Evolutionary conservation across 192 early-diverging fungal genomes (phyloP).

Genomic region (Backusella macrospora): DNA sequence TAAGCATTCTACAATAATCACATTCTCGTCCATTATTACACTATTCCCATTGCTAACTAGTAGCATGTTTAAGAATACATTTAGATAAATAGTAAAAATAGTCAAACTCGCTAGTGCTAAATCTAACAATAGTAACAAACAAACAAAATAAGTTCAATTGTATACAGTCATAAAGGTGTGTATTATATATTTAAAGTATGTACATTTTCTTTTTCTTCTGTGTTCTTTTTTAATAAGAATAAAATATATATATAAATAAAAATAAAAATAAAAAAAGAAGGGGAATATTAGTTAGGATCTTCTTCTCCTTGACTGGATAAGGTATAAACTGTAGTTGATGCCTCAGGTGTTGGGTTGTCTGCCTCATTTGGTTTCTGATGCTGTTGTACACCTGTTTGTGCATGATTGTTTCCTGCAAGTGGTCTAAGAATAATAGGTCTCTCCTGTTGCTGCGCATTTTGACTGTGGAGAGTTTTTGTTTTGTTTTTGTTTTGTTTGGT

Average conservation of each 20-base stretch:
- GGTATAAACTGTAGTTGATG: neutral
- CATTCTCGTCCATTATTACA: neutral
- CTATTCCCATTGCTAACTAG: neutral
- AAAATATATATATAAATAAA: neutral
- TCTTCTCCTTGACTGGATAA: neutral
- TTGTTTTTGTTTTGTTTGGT: neutral
- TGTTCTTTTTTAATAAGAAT: neutral
- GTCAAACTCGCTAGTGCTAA: neutral
- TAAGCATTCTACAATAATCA: too few species aligned
- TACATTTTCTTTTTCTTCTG: neutral
- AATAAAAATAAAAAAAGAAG: neutral
- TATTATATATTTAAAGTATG: neutral
- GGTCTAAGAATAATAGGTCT: conserved; percentile 7
- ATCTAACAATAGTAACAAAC: conserved; percentile 7
- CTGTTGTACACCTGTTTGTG: conserved; percentile 9
- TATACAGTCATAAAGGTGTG: neutral
- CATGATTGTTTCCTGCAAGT: conserved; percentile 8
- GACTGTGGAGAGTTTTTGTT: neutral
- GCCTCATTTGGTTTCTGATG: conserved; percentile 15
- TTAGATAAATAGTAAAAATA: neutral
- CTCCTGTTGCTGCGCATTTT: conserved; percentile 2
- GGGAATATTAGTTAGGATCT: neutral
- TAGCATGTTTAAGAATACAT: neutral
- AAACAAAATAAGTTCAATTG: neutral
- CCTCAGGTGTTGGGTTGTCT: neutral